Percentiles rank a stretch among this genome's conserved stretches.
These are phyloP conservation scores for Picochlorum costavermella DNA, from an alignment of 139 green algal genomes.

Conservation along the genomic window DNA sequence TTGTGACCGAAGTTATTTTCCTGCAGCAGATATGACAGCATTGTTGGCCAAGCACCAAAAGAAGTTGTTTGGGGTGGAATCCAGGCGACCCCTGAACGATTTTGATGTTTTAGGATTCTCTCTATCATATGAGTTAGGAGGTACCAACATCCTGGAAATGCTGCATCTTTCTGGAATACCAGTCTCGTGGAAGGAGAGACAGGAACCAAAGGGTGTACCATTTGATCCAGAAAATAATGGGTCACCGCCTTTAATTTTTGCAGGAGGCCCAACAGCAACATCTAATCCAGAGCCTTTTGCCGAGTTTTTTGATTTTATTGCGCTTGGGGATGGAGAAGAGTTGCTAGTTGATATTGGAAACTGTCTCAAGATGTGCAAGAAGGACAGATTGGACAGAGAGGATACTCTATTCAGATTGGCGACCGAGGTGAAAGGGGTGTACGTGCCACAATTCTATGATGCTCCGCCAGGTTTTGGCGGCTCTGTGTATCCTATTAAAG, in stretches of 20 bases:
- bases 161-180: slow-evolving; percentile 36
- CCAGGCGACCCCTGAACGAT: slow-evolving; percentile 30
- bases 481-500: slow-evolving; percentile 49
- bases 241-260: slow-evolving; percentile 53
- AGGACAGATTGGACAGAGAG: slow-evolving; percentile 38
- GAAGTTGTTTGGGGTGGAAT: slow-evolving; percentile 58
- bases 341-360: slow-evolving; percentile 54
- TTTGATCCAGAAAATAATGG: slow-evolving; percentile 37
- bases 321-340: slow-evolving; percentile 53
- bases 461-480: slow-evolving; percentile 40
- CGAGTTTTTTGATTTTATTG: slow-evolving; percentile 69
- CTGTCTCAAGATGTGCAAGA: slow-evolving; percentile 42
- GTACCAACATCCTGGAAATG: slow-evolving; percentile 71
- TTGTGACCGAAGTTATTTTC: slow-evolving; percentile 63
- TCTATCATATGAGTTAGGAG: slow-evolving; percentile 52
- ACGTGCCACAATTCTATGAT: slow-evolving; percentile 73
- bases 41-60: slow-evolving; percentile 38
- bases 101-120: slow-evolving; percentile 63
- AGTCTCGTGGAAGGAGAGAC: slow-evolving; percentile 35
- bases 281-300: slow-evolving; percentile 68
- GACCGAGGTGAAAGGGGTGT: slow-evolving; percentile 49
- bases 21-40: slow-evolving; percentile 24
- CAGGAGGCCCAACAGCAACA: slow-evolving; percentile 61
- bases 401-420: slow-evolving; percentile 47
- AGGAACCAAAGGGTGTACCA: slow-evolving; percentile 8